phyloP scores from a whole-genome alignment of 148 eudicot species.

The Mesembryanthemum crystallinum region DNA sequence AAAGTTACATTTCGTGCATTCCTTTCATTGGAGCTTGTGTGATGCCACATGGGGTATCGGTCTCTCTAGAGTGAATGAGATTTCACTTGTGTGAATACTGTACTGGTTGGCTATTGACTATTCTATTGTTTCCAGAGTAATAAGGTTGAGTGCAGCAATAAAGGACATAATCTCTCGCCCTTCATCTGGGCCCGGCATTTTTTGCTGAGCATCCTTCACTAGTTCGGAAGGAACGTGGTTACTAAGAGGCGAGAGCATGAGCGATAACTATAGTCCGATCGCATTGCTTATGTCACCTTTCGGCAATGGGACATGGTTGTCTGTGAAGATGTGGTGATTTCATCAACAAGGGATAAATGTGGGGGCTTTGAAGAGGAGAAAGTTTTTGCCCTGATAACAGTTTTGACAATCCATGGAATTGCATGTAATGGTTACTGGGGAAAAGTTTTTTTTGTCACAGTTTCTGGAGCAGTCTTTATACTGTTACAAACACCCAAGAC shows the following conservation, averaged over 20 bases:
- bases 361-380: too few species aligned
- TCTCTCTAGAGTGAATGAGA: not conserved
- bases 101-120: not conserved
- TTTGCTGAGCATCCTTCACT: not conserved
- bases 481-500: not conserved
- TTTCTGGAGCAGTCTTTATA: not conserved
- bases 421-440: not conserved
- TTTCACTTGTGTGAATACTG: slow-evolving; percentile 10
- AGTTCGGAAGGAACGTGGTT: not conserved
- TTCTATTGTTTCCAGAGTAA: not conserved
- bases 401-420: not conserved
- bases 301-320: not conserved
- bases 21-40: not conserved
- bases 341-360: not conserved
- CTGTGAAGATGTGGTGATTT: not conserved
- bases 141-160: not conserved
- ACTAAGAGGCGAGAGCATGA: not conserved
- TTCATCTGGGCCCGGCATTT: not conserved
- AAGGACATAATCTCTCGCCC: not conserved
- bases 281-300: not conserved
- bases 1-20: not conserved
- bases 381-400: too few species aligned
- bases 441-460: not conserved
- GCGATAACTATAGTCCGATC: not conserved
- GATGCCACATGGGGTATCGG: not conserved